phyloP scores from a whole-genome alignment of 2,329 filamentous ascomycete species.

The Pseudocercospora cruenta region DNA sequence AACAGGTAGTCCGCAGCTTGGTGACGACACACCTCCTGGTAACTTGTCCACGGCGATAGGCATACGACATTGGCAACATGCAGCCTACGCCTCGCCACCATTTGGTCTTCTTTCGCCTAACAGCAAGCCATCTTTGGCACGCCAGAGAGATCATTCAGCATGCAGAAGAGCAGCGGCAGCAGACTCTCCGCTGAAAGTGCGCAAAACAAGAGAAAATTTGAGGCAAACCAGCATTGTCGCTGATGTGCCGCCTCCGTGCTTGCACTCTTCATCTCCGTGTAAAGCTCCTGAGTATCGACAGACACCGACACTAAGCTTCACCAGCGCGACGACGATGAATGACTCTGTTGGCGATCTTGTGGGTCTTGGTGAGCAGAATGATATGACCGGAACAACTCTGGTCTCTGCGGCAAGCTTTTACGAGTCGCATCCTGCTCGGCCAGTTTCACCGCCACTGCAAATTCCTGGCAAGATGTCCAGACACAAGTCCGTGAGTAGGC shows the following conservation, averaged over 20 bases:
- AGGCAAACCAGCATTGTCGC: constrained; percentile 27
- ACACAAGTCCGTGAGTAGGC: constrained; percentile 40
- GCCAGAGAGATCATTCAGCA: constrained; percentile 39
- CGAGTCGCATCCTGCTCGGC: neutral
- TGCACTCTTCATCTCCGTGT: constrained; percentile 16
- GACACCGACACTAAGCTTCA: constrained; percentile 18
- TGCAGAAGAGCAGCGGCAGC: constrained; percentile 27
- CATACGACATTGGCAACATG: constrained; percentile 28
- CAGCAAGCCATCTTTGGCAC: constrained; percentile 34
- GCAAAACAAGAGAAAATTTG: constrained; percentile 42
- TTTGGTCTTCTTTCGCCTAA: constrained; percentile 33
- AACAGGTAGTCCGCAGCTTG: constrained; percentile 7
- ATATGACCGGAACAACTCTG: constrained; percentile 24
- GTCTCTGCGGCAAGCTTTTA: constrained; percentile 8
- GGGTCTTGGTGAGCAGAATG: constrained; percentile 4
- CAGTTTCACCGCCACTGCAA: constrained; percentile 11
- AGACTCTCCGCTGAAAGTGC: constrained; percentile 39
- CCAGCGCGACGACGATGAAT: constrained; percentile 19
- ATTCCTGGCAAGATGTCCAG: constrained; percentile 28
- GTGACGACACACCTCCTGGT: constrained; percentile 24
- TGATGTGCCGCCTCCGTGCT: constrained; percentile 34
- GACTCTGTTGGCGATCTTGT: constrained; percentile 9
- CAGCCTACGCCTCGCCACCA: constrained; percentile 23
- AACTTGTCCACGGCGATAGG: constrained; percentile 21
- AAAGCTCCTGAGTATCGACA: neutral